Conservation (phyloP, 2,329 filamentous ascomycete species). For the Fusarium paranaense region DNA sequence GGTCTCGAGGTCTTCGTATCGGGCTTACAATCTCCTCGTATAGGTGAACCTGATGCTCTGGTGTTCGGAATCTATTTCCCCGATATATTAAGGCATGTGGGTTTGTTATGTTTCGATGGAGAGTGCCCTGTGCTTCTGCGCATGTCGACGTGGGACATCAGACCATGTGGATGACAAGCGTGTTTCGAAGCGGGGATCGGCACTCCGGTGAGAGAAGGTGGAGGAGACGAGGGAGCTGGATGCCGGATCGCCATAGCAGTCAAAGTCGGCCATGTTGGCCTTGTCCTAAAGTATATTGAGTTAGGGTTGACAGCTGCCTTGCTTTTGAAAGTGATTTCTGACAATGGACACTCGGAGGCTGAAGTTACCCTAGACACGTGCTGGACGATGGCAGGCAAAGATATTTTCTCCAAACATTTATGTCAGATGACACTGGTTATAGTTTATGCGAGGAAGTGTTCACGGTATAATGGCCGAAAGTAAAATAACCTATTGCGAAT, state of each 20-base stretch:
- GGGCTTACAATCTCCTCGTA: slow-evolving; percentile 18
- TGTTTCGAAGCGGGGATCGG: slow-evolving; percentile 37
- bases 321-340: not conserved
- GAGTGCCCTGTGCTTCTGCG: slow-evolving; percentile 33
- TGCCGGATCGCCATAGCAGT: slow-evolving; percentile 29
- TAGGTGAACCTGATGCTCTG: slow-evolving; percentile 17
- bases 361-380: slow-evolving; percentile 5
- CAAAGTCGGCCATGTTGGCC: slow-evolving; percentile 15
- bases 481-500: not conserved
- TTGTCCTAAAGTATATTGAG: not conserved
- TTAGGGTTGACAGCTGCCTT: not conserved
- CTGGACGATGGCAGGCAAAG: not conserved
- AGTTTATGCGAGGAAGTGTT: not conserved
- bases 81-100: slow-evolving; percentile 34
- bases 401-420: not conserved
- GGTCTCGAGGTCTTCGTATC: not conserved
- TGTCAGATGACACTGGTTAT: not conserved
- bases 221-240: slow-evolving; percentile 19
- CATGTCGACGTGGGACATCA: slow-evolving; percentile 34
- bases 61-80: slow-evolving; percentile 36
- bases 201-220: slow-evolving; percentile 24
- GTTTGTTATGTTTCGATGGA: slow-evolving; percentile 32
- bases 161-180: slow-evolving; percentile 34
- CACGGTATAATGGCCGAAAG: not conserved
- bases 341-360: not conserved